phyloP scores from a whole-genome alignment of 208 protist genomes.

The Leishmania gerbilli region DNA sequence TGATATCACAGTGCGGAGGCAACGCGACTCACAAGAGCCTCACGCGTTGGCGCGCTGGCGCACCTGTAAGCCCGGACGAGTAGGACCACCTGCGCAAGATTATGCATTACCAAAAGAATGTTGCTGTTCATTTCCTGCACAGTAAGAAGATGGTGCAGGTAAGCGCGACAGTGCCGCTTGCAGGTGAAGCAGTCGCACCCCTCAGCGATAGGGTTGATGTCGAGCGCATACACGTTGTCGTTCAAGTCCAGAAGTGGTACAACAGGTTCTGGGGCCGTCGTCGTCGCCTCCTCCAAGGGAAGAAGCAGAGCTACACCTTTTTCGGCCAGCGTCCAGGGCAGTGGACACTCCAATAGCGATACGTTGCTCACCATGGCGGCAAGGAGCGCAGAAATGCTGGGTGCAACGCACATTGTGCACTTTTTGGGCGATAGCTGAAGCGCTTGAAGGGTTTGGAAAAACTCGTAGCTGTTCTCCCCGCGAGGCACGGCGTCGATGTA shows the following conservation, averaged over 20 bases:
- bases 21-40: constrained; percentile 32
- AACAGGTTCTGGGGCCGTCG: constrained; percentile 21
- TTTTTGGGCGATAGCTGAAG: constrained; percentile 22
- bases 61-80: constrained; percentile 40
- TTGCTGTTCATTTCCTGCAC: constrained; percentile 91
- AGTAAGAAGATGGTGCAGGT: constrained; percentile 87
- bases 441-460: constrained; percentile 30
- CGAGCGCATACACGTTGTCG: constrained; percentile 59
- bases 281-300: constrained; percentile 2
- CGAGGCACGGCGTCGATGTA: constrained; percentile 40
- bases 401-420: constrained; percentile 44
- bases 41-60: constrained; percentile 19
- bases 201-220: constrained; percentile 55
- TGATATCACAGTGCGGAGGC: constrained; percentile 28
- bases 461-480: constrained; percentile 42
- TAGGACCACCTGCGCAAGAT: constrained; percentile 48
- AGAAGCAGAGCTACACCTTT: constrained; percentile 72
- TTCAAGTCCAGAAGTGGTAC: constrained; percentile 74
- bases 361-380: constrained; percentile 51
- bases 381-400: constrained; percentile 46
- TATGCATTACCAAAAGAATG: constrained; percentile 85
- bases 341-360: constrained; percentile 62
- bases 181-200: constrained; percentile 84
- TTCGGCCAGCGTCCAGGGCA: constrained; percentile 76
- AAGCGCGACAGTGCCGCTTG: constrained; percentile 70